These are phyloP conservation scores for Astraeus odoratus DNA, from an alignment of 768 basidiomycete species.

Conservation along the genomic window DNA sequence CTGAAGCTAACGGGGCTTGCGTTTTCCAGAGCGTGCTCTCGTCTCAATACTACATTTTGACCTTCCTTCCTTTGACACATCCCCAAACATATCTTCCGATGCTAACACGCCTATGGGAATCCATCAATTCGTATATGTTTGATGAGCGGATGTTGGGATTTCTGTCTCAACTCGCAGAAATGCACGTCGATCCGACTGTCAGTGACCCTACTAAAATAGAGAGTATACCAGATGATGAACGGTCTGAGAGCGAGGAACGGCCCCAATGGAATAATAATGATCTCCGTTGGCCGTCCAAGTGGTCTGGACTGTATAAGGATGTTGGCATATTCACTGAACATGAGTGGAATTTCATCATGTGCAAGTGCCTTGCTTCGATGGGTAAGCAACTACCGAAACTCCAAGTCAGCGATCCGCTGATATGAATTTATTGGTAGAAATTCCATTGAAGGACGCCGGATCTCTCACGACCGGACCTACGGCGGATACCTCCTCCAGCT, in stretches of 20 bases:
- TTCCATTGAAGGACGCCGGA: slow-evolving; percentile 65
- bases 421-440: slow-evolving; percentile 37
- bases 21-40: slow-evolving; percentile 64
- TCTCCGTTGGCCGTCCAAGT: background rate
- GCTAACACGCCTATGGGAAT: slow-evolving; percentile 72
- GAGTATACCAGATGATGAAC: slow-evolving; percentile 52
- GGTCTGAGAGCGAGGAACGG: slow-evolving; percentile 46
- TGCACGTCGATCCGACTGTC: slow-evolving; percentile 67
- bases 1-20: slow-evolving; percentile 60
- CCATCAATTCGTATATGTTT: slow-evolving; percentile 64
- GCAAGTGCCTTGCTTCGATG: slow-evolving; percentile 78
- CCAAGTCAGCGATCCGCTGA: slow-evolving; percentile 1
- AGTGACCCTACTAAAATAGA: slow-evolving; percentile 67
- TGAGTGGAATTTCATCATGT: slow-evolving; percentile 78
- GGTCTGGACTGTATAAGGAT: slow-evolving; percentile 39
- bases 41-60: slow-evolving; percentile 77
- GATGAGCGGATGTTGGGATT: slow-evolving; percentile 74
- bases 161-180: slow-evolving; percentile 62
- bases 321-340: slow-evolving; percentile 85
- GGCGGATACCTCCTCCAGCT: slow-evolving; percentile 32
- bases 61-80: slow-evolving; percentile 67
- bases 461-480: slow-evolving; percentile 70
- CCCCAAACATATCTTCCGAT: slow-evolving; percentile 63
- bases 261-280: slow-evolving; percentile 38
- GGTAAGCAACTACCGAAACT: slow-evolving; percentile 32